These are phyloP conservation scores for Hortiboletus campestris DNA, from an alignment of 768 basidiomycete genomes.

Conservation along the genomic window DNA sequence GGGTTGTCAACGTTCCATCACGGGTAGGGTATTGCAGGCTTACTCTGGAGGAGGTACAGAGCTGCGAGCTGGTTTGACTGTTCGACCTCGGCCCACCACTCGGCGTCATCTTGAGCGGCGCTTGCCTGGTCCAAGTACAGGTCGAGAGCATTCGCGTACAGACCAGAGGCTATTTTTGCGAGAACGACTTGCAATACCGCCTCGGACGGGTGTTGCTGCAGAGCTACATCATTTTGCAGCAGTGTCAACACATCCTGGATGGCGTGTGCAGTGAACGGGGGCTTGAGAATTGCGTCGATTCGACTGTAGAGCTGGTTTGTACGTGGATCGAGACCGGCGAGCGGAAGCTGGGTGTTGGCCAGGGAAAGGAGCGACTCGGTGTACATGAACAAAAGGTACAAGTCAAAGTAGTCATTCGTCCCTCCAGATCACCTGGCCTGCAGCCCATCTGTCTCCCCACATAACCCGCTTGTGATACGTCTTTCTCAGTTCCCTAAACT, in stretches of 20 bases:
- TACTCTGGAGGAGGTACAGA: conserved; percentile 79
- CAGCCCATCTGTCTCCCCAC: conserved; percentile 86
- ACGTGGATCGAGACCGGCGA: not conserved
- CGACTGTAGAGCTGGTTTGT: not conserved
- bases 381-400: conserved; percentile 21
- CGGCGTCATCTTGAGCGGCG: conserved; percentile 69
- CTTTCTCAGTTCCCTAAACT: conserved; percentile 85
- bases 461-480: conserved; percentile 91
- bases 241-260: conserved; percentile 15
- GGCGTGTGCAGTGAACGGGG: conserved; percentile 11
- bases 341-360: conserved; percentile 8
- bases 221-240: conserved; percentile 12
- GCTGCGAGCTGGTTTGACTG: conserved; percentile 54
- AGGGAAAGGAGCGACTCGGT: conserved; percentile 23
- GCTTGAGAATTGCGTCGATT: conserved; percentile 20
- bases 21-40: conserved; percentile 23
- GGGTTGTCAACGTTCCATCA: conserved; percentile 1
- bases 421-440: conserved; percentile 83
- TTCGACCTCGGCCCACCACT: conserved; percentile 81
- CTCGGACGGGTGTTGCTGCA: conserved; percentile 6
- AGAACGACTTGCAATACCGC: conserved; percentile 35
- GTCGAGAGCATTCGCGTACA: conserved; percentile 69
- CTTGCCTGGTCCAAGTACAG: conserved; percentile 64
- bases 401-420: conserved; percentile 42
- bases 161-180: conserved; percentile 47